Percentiles rank a stretch among this genome's conserved stretches.
These are phyloP conservation scores for Fusarium floridanum DNA, from an alignment of 2,329 filamentous ascomycete genomes.

Conservation along the genomic window DNA sequence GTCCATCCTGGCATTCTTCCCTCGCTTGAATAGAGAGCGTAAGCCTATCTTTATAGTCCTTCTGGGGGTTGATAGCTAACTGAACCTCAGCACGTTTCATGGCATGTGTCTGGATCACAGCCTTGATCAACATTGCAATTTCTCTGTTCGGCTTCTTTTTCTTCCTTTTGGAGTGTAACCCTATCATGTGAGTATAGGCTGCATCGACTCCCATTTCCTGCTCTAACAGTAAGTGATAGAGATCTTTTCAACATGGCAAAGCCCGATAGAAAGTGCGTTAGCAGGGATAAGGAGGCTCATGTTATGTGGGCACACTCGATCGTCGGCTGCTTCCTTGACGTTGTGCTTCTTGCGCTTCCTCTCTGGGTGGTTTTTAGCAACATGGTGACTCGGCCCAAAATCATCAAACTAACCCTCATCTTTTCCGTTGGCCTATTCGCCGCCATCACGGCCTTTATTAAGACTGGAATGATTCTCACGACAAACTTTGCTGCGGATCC, in stretches of 20 bases:
- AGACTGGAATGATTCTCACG: slow-evolving; percentile 52
- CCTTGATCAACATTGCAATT: slow-evolving; percentile 20
- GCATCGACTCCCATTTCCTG: neutral
- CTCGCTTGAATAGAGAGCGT: slow-evolving; percentile 39
- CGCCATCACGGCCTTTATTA: slow-evolving; percentile 53
- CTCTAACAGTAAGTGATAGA: neutral
- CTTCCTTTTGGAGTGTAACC: slow-evolving; percentile 37
- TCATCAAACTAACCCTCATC: slow-evolving; percentile 52
- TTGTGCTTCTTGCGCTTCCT: slow-evolving; percentile 51
- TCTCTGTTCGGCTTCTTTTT: slow-evolving; percentile 38
- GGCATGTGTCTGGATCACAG: slow-evolving; percentile 27
- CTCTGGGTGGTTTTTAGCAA: slow-evolving; percentile 54
- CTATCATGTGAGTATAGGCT: slow-evolving; percentile 25
- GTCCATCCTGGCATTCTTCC: slow-evolving; percentile 40
- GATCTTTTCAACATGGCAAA: neutral
- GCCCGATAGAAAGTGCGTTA: neutral
- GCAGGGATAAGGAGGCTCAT: neutral
- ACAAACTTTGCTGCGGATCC: slow-evolving; percentile 48
- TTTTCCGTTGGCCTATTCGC: slow-evolving; percentile 55
- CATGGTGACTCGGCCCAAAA: slow-evolving; percentile 52
- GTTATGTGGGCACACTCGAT: slow-evolving; percentile 41
- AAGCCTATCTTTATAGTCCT: neutral
- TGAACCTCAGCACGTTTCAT: slow-evolving; percentile 25
- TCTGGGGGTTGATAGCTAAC: neutral
- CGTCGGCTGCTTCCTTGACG: slow-evolving; percentile 51